Base-by-base conservation (phyloP, 768 basidiomycete genomes). In the Exidia glandulosa region DNA sequence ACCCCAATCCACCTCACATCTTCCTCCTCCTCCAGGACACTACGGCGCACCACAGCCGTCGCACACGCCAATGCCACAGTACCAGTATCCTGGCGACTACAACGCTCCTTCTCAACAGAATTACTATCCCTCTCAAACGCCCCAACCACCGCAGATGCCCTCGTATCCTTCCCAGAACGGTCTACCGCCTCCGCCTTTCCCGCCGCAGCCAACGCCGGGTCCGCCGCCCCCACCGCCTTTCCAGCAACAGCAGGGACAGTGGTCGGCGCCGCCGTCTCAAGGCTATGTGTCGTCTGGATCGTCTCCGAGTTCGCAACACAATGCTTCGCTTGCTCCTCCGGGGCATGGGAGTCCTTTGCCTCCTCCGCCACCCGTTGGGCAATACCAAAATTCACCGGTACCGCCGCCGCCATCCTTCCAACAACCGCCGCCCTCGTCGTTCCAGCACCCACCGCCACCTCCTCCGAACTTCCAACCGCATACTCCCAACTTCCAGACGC, bases 221-320 rank as follows among this genome's bases (percentile, higher is more conserved):
- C 57, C 23, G 25, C 60, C 34, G 60, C 60, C 32, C 10, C 57
- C 10, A 34, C 6, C 57, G 12, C 32, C 56, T 14, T 55, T 47
- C 23, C 27, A 31, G 19, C 60, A 61, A 58, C n/a, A 10, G 7
- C 57, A 62, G 27, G 41, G 41, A n/a, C n/a, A n/a, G n/a, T n/a
- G n/a, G n/a, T n/a, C n/a, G n/a, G n/a, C n/a, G n/a, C n/a, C n/a
- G n/a, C n/a, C n/a, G n/a, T n/a, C n/a, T n/a, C n/a, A n/a, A n/a
- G n/a, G n/a, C n/a, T n/a, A n/a, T n/a, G n/a, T n/a, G n/a, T n/a
- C n/a, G n/a, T n/a, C n/a, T n/a, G n/a, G n/a, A n/a, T n/a, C n/a
- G n/a, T n/a, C n/a, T n/a, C n/a, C n/a, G n/a, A n/a, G n/a, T n/a
- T n/a, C n/a, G n/a, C n/a, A n/a, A n/a, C n/a, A n/a, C n/a, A n/a